Percentiles rank a stretch among this genome's conserved stretches.
Evolutionary conservation across 495 filamentous ascomycete genomes (phyloP).

Genomic region (Talaromyces stipitatus): DNA sequence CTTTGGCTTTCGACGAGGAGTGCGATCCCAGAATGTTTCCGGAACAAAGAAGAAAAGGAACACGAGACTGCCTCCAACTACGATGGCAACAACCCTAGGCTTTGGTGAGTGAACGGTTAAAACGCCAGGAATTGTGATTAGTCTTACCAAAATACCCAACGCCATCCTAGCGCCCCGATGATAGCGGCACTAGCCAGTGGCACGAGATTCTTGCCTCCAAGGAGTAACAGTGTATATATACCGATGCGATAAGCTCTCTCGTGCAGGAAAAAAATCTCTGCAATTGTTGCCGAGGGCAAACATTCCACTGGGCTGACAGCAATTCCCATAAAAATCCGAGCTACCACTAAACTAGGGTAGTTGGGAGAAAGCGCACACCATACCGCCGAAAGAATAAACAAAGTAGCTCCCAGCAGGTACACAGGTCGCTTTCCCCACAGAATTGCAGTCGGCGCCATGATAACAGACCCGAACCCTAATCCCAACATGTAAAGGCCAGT

Average conservation of each 20-base stretch:
- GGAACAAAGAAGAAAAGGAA: conserved; percentile 88
- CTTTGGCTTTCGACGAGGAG: conserved; percentile 55
- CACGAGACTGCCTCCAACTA: conserved; percentile 66
- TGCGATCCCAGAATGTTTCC: conserved; percentile 94
- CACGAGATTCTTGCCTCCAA: conserved; percentile 89
- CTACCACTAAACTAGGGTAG: conserved; percentile 72
- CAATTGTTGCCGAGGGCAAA: conserved; percentile 87
- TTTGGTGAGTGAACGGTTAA: conserved; percentile 15
- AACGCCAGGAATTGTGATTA: not conserved
- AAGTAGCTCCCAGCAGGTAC: conserved; percentile 68
- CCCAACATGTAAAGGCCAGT: conserved; percentile 97
- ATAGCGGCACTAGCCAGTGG: conserved; percentile 84
- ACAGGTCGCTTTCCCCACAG: conserved; percentile 87
- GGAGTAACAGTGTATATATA: conserved; percentile 85
- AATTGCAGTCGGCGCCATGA: conserved; percentile 87
- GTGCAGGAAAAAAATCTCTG: conserved; percentile 94
- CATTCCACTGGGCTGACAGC: conserved; percentile 90
- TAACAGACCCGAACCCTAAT: conserved; percentile 72
- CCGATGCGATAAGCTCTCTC: conserved; percentile 91
- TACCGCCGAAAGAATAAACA: conserved; percentile 69
- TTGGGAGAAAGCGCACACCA: conserved; percentile 84
- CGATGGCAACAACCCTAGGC: conserved; percentile 70
- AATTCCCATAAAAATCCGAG: conserved; percentile 79
- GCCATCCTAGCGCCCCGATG: conserved; percentile 71
- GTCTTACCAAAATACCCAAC: conserved; percentile 84